phyloP scores from a whole-genome alignment of 1,284 basidiomycete species.

The Papiliotrema terrestris region DNA sequence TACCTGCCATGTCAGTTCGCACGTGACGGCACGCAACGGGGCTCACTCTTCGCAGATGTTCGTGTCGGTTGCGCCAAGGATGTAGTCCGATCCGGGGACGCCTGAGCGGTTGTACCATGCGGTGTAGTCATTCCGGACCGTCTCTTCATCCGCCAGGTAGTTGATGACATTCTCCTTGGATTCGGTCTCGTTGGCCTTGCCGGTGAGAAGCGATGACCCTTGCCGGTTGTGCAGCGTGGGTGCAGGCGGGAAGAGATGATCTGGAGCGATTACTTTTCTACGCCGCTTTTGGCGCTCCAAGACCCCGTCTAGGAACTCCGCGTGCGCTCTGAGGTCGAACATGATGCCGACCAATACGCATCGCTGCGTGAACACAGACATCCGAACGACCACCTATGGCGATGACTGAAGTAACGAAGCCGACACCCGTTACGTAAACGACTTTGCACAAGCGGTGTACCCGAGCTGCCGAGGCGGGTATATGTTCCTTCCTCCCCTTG shows the following conservation, averaged over 20 bases:
- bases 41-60: constrained; percentile 89
- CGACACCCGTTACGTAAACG: too few species aligned
- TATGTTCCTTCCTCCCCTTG: too few species aligned
- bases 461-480: too few species aligned
- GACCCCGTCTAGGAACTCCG: not conserved
- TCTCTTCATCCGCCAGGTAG: constrained; percentile 86
- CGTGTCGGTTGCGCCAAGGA: constrained; percentile 77
- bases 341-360: too few species aligned
- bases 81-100: constrained; percentile 86
- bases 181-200: not conserved
- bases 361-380: too few species aligned
- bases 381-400: too few species aligned
- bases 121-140: constrained; percentile 90
- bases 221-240: not conserved
- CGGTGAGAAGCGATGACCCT: not conserved
- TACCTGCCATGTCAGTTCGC: constrained; percentile 58
- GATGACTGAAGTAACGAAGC: too few species aligned
- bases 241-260: not conserved
- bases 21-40: not conserved
- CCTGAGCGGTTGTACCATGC: constrained; percentile 84
- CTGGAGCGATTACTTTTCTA: not conserved
- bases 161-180: constrained; percentile 50
- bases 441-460: too few species aligned
- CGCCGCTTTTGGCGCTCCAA: not conserved
- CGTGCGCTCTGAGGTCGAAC: not conserved